Percentiles rank a stretch among this genome's conserved stretches.
These are phyloP conservation scores for Sporisorium iseilematis-ciliati DNA, from an alignment of 1,284 basidiomycete genomes.

Conservation along the genomic window DNA sequence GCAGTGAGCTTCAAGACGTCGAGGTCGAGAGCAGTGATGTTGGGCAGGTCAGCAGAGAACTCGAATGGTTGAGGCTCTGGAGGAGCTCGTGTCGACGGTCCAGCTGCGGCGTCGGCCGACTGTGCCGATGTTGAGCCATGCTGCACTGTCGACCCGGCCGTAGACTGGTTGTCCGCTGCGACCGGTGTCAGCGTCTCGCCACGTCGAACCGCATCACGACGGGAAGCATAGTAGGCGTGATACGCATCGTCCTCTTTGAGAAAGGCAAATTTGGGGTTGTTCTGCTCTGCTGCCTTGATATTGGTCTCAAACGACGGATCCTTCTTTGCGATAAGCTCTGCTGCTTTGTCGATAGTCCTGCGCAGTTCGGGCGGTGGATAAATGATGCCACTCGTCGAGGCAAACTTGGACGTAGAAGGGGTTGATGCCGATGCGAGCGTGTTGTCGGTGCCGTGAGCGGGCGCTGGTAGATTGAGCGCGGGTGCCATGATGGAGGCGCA, in stretches of 20 bases:
- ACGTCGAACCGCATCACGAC: conserved; percentile 54
- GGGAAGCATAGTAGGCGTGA: conserved; percentile 65
- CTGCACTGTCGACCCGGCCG: conserved; percentile 9
- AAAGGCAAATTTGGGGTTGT: conserved; percentile 66
- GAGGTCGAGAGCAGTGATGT: conserved; percentile 88
- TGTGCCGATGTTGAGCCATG: conserved; percentile 8
- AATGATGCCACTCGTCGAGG: conserved; percentile 64
- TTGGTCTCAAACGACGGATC: conserved; percentile 66
- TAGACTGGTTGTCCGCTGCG: conserved; percentile 13
- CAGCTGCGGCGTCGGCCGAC: conserved; percentile 1
- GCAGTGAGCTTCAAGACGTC: conserved; percentile 80
- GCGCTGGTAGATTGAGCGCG: conserved; percentile 60
- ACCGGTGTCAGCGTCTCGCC: conserved; percentile 37
- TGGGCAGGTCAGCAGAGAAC: conserved; percentile 89
- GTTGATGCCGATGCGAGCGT: conserved; percentile 29
- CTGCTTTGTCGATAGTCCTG: conserved; percentile 97
- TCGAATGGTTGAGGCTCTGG: conserved; percentile 85
- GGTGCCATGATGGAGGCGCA: conserved; percentile 36
- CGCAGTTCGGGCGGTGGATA: conserved; percentile 71
- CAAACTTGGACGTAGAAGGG: conserved; percentile 47
- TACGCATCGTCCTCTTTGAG: conserved; percentile 63
- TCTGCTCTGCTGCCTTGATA: conserved; percentile 60
- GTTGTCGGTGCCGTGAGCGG: conserved; percentile 50
- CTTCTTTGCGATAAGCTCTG: conserved; percentile 81
- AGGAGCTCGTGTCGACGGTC: conserved; percentile 53